phyloP scores from a whole-genome alignment of 2,329 filamentous ascomycete species.

The Diaporthe amygdali region DNA sequence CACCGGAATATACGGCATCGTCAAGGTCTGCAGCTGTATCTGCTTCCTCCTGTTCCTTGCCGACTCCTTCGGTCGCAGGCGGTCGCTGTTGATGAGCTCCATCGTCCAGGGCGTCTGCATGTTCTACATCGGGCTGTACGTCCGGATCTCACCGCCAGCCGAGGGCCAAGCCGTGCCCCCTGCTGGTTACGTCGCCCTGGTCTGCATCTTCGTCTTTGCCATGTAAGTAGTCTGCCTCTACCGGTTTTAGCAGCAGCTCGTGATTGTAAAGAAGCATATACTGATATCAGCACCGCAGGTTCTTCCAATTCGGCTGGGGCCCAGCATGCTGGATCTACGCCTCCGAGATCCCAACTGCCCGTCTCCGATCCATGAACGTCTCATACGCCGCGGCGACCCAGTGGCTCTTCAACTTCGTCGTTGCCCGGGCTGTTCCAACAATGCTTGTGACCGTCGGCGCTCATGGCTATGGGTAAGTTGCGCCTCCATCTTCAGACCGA shows the following conservation, averaged over 20 bases:
- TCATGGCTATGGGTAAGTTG: conserved; percentile 41
- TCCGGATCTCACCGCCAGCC: conserved; percentile 49
- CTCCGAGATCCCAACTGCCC: conserved; percentile 65
- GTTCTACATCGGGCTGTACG: conserved; percentile 67
- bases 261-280: not conserved
- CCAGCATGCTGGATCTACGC: conserved; percentile 70
- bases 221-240: conserved; percentile 31
- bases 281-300: conserved; percentile 29
- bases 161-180: conserved; percentile 47
- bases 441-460: conserved; percentile 56
- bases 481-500: no score
- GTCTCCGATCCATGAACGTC: conserved; percentile 64
- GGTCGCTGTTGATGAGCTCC: conserved; percentile 61
- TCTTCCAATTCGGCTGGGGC: conserved; percentile 68
- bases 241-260: no score
- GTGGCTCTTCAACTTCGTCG: conserved; percentile 70
- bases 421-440: conserved; percentile 63
- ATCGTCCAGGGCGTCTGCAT: conserved; percentile 45
- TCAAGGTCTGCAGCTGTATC: conserved; percentile 64
- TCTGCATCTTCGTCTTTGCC: conserved; percentile 69
- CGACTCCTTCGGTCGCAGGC: conserved; percentile 63
- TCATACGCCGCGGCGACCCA: conserved; percentile 66
- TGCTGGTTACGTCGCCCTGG: conserved; percentile 57
- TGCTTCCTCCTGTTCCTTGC: conserved; percentile 65
- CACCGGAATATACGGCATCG: conserved; percentile 67